Conservation (phyloP, 2,329 filamentous ascomycete genomes). For the Raffaelea albimanens region DNA sequence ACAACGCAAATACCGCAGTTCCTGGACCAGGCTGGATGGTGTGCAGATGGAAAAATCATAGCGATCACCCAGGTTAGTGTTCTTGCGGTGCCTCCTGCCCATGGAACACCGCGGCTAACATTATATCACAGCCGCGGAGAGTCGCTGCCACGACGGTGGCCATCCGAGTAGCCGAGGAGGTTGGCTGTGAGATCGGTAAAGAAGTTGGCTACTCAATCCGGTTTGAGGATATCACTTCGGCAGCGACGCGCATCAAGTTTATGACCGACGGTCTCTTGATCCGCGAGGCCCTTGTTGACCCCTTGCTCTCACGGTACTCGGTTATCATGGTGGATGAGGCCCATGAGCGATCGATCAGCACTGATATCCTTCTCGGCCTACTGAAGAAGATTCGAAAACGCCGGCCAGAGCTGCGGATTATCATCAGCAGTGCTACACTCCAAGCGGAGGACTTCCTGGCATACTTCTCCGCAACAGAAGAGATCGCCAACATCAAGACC, state of each 20-base stretch:
- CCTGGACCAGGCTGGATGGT: conserved; percentile 83
- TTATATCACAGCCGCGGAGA: conserved; percentile 57
- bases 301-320: conserved; percentile 80
- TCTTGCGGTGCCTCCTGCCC: no score
- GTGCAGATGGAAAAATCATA: conserved; percentile 69
- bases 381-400: conserved; percentile 82
- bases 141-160: conserved; percentile 90
- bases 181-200: conserved; percentile 76
- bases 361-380: conserved; percentile 80
- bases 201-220: conserved; percentile 88
- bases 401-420: conserved; percentile 71
- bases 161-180: conserved; percentile 79
- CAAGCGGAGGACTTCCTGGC: conserved; percentile 77
- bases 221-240: conserved; percentile 85
- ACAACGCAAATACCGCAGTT: conserved; percentile 94
- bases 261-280: conserved; percentile 88
- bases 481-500: conserved; percentile 12
- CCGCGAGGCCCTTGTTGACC: conserved; percentile 86
- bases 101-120: background rate
- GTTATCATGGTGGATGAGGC: conserved; percentile 98
- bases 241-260: conserved; percentile 83
- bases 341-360: conserved; percentile 86
- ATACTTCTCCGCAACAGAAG: conserved; percentile 56
- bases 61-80: conserved; percentile 64
- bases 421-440: conserved; percentile 88